Evolutionary conservation across 495 filamentous ascomycete species (phyloP), one percentile per base, ranked within the genome.

Genomic region (Pseudomonodictys pantanalensis): DNA sequence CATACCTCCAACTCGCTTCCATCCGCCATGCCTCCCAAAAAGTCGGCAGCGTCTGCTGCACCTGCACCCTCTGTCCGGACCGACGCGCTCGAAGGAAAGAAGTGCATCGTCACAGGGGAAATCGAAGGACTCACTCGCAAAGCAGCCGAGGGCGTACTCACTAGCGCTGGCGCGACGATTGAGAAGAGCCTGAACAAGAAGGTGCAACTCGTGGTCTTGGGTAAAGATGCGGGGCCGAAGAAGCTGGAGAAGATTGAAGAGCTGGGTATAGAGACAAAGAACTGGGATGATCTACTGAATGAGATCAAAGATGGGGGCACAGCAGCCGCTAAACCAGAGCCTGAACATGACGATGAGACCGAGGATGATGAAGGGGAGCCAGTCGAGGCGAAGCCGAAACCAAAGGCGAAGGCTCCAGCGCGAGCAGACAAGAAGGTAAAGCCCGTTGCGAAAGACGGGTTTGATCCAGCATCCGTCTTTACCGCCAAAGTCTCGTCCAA

Each of bases 111-210:
- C 43, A 56, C 58, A 1, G 58, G 58, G 24, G 45, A 54, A 8
- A 62, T 62, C 29, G 52, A 62, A 17, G 58, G 58, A 24, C 25
- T 42, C 18, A 56, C 20, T 12, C 51, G 58, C 51, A 51, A 55
- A 20, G 25, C 39, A 0, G 58, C 58, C 15, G 51, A 56, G 23
- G 26, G 50, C 17, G 51, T 62, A 9, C 51, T 62, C n/a, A 28
- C 50, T 33, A 62, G 56, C 23, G 58, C 58, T 22, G 58, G 58
- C 26, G 58, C 58, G 23, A 56, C 42, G 15, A 56, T 62, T 29
- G 58, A 62, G 32, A 56, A 55, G 52, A 53, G 47, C 33, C 35
- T 62, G 52, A 62, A 62, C 45, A 62, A 62, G 41, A 62, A 62
- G 30, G 58, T 62, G 24, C 42, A 55, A 17, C 52, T 62, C n/a